phyloP scores from a whole-genome alignment of 148 eudicot genomes.

The Fagopyrum esculentum region DNA sequence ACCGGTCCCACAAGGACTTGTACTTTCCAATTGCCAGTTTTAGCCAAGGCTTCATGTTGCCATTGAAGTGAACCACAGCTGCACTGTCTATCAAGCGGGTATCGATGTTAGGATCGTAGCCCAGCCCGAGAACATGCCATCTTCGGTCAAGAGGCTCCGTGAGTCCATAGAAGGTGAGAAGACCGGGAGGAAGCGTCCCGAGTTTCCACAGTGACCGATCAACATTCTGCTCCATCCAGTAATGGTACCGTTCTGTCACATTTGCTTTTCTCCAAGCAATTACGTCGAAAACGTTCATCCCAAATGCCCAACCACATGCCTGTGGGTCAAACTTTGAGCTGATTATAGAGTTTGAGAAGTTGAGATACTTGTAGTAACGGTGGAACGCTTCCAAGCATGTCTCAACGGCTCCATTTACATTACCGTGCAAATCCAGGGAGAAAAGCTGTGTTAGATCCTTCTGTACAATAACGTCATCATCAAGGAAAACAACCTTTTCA shows the following conservation, averaged over 20 bases:
- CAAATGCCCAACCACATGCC: constrained; percentile 28
- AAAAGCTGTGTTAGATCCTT: constrained; percentile 25
- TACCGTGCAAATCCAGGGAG: constrained; percentile 21
- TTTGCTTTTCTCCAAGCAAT: constrained; percentile 29
- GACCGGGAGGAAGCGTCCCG: constrained; percentile 31
- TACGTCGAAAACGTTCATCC: constrained; percentile 31
- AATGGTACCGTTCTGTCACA: constrained; percentile 26
- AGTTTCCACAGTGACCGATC: constrained; percentile 33
- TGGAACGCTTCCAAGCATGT: constrained; percentile 25
- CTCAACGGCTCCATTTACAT: constrained; percentile 25
- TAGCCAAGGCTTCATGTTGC: constrained; percentile 29
- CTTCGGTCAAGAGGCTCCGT: constrained; percentile 27
- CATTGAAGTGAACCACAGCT: constrained; percentile 28
- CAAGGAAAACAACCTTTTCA: constrained; percentile 26
- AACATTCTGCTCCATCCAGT: constrained; percentile 29
- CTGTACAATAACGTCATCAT: constrained; percentile 29
- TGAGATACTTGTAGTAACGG: constrained; percentile 24
- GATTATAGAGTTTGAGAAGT: constrained; percentile 24
- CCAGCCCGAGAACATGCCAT: constrained; percentile 34
- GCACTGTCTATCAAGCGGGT: constrained; percentile 18
- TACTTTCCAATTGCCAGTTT: constrained; percentile 23
- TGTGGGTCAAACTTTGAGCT: constrained; percentile 24
- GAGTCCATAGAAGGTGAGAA: constrained; percentile 29
- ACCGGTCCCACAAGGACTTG: constrained; percentile 26
- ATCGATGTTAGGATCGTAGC: constrained; percentile 19